Conservation (phyloP, 2,329 filamentous ascomycete species). For the Plectosphaerella sp. region DNA sequence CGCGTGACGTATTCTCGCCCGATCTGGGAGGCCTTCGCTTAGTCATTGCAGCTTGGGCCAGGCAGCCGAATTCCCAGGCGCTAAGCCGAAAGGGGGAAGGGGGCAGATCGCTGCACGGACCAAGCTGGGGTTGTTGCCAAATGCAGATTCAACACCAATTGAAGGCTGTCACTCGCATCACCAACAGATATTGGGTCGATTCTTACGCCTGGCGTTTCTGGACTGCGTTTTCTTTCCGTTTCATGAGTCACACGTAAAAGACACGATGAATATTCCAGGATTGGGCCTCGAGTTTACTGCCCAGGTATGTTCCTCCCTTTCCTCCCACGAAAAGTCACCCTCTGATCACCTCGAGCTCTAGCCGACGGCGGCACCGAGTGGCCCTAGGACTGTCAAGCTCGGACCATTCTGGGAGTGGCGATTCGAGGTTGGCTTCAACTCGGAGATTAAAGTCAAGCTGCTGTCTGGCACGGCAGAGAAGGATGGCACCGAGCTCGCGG, state of each 20-base stretch:
- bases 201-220: too few species aligned
- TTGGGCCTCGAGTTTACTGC: not conserved
- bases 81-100: not conserved
- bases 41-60: not conserved
- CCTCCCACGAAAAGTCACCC: not conserved
- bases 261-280: not conserved
- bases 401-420: conserved; percentile 70
- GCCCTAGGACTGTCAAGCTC: conserved; percentile 45
- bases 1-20: not conserved
- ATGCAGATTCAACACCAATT: too few species aligned
- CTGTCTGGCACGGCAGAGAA: conserved; percentile 82
- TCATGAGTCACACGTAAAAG: too few species aligned
- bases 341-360: conserved; percentile 3
- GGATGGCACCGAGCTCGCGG: conserved; percentile 89
- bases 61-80: not conserved
- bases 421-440: conserved; percentile 61
- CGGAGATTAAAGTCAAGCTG: conserved; percentile 51
- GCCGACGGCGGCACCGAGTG: conserved; percentile 28
- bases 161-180: too few species aligned
- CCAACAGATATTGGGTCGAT: too few species aligned
- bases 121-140: too few species aligned
- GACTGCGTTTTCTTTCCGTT: too few species aligned
- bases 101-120: too few species aligned
- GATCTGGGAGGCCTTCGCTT: not conserved
- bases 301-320: not conserved